phyloP scores from a whole-genome alignment of 2,329 filamentous ascomycete species.

The Colletotrichum chrysophilum region DNA sequence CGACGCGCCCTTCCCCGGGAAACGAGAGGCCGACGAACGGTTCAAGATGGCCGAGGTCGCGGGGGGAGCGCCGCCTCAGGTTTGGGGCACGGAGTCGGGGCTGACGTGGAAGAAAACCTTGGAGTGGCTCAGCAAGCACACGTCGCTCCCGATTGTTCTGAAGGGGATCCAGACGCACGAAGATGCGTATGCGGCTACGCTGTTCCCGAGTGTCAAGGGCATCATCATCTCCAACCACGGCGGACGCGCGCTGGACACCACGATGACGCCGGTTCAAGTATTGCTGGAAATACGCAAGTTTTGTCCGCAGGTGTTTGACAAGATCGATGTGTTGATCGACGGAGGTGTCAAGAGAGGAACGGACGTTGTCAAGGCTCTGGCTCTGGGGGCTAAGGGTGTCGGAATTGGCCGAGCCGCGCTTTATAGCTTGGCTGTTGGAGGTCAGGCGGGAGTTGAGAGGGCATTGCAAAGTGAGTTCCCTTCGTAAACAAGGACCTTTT shows the following conservation, averaged over 20 bases:
- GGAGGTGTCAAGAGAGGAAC: slow-evolving; percentile 58
- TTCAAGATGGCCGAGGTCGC: slow-evolving; percentile 53
- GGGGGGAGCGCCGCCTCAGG: background rate
- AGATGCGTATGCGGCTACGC: slow-evolving; percentile 36
- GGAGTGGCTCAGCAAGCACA: slow-evolving; percentile 52
- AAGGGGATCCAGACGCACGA: slow-evolving; percentile 63
- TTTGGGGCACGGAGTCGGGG: slow-evolving; percentile 48
- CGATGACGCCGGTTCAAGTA: slow-evolving; percentile 36
- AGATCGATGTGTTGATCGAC: slow-evolving; percentile 58
- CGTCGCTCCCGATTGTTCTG: slow-evolving; percentile 55
- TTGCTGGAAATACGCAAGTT: slow-evolving; percentile 55
- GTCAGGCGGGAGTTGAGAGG: slow-evolving; percentile 59
- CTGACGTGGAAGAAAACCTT: slow-evolving; percentile 57
- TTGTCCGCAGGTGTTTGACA: slow-evolving; percentile 53
- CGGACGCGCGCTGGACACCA: slow-evolving; percentile 55
- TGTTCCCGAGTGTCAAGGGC: slow-evolving; percentile 44
- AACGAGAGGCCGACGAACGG: slow-evolving; percentile 63
- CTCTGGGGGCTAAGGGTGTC: slow-evolving; percentile 58
- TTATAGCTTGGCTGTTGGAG: slow-evolving; percentile 55
- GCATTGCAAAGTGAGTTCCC: slow-evolving; percentile 56
- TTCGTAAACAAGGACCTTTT: background rate
- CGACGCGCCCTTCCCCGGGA: slow-evolving; percentile 43
- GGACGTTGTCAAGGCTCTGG: slow-evolving; percentile 59
- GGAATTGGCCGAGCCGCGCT: slow-evolving; percentile 58
- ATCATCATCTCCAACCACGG: slow-evolving; percentile 65